Percentiles rank a stretch among this genome's conserved stretches.
Conservation (phyloP, 2,329 filamentous ascomycete species). For the Cladosporium sp. region DNA sequence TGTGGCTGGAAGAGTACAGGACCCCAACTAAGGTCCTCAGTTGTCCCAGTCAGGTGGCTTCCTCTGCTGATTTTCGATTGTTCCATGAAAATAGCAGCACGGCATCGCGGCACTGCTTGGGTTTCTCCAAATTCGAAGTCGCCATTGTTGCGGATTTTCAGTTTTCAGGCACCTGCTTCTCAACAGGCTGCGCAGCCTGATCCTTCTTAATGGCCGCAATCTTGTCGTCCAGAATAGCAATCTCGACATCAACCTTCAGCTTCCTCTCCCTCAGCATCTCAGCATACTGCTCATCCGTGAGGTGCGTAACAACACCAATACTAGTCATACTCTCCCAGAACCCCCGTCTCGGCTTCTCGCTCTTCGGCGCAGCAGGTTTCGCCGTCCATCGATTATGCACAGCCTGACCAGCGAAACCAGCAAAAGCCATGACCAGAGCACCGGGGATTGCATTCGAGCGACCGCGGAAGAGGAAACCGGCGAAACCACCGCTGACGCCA, state of each 20-base stretch:
- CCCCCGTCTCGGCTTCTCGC: constrained; percentile 41
- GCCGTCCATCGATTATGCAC: constrained; percentile 55
- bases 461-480: constrained; percentile 62
- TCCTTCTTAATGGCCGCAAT: constrained; percentile 56
- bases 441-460: constrained; percentile 59
- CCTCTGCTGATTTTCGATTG: no score
- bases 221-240: constrained; percentile 75
- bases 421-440: constrained; percentile 59
- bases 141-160: not conserved
- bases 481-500: constrained; percentile 59
- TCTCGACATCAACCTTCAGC: constrained; percentile 71
- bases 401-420: constrained; percentile 60
- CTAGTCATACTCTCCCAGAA: constrained; percentile 52
- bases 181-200: constrained; percentile 19
- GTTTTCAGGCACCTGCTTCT: constrained; percentile 19
- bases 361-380: constrained; percentile 30
- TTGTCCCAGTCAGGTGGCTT: not conserved
- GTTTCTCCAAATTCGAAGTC: not conserved
- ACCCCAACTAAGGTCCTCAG: not conserved
- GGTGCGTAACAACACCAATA: constrained; percentile 65
- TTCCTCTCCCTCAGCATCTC: constrained; percentile 71
- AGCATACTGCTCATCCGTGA: constrained; percentile 74
- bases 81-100: not conserved
- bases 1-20: not conserved
- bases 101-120: no score